Evolutionary conservation across 495 filamentous ascomycete genomes (phyloP).

Genomic region (Lepidopterella palustris): DNA sequence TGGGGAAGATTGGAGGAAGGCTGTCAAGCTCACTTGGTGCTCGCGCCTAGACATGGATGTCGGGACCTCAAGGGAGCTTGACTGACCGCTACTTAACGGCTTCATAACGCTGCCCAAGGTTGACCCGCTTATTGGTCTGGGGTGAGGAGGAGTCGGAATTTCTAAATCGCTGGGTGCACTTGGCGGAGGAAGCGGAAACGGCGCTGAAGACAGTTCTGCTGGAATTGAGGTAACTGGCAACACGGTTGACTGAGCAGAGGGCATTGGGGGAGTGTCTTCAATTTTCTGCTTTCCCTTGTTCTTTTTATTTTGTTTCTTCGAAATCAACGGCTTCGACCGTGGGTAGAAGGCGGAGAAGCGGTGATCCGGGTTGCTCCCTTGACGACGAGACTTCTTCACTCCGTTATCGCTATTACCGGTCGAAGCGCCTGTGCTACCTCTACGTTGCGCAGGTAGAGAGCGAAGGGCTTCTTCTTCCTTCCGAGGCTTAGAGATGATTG

Average conservation of each 20-base stretch:
- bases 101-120: too few relatives aligned
- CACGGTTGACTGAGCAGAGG: background rate
- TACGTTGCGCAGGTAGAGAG: background rate
- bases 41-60: too few relatives aligned
- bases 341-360: slow-evolving; percentile 1
- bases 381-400: background rate
- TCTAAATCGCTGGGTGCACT: too few relatives aligned
- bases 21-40: background rate
- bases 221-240: background rate
- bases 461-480: background rate
- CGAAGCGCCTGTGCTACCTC: background rate
- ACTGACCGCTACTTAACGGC: too few relatives aligned
- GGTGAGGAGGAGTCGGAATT: too few relatives aligned
- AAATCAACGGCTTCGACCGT: background rate
- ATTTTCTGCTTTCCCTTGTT: background rate
- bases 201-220: background rate
- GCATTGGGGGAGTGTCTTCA: background rate
- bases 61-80: too few relatives aligned
- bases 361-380: background rate
- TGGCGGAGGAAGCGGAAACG: background rate
- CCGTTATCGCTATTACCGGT: background rate
- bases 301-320: background rate
- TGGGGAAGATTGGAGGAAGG: background rate
- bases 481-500: background rate
- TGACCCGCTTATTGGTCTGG: too few relatives aligned